Conservation (phyloP, 257 asterid species). For the Petunia secreta region DNA sequence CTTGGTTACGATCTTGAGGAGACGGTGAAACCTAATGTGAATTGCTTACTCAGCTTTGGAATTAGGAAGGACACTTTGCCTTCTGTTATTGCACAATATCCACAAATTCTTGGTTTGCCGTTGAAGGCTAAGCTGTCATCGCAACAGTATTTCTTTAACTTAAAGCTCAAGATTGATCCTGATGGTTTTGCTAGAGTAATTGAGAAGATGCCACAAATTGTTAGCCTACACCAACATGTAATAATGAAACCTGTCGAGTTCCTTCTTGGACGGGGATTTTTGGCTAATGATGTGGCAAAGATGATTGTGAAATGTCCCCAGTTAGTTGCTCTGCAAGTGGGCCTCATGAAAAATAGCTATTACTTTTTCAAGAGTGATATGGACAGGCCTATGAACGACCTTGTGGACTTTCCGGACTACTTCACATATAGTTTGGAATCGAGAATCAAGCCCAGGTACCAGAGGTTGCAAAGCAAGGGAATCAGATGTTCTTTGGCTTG, state of each 20-base stretch:
- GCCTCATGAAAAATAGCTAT: conserved; percentile 81
- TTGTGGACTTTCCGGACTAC: conserved; percentile 85
- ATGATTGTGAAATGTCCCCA: conserved; percentile 93
- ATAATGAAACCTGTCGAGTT: conserved; percentile 83
- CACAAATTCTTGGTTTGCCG: conserved; percentile 88
- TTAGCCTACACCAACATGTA: conserved; percentile 74
- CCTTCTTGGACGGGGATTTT: conserved; percentile 68
- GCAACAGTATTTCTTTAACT: conserved; percentile 77
- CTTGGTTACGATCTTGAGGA: conserved; percentile 85
- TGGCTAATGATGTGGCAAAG: conserved; percentile 58
- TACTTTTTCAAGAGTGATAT: conserved; percentile 91
- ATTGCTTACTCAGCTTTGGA: conserved; percentile 86
- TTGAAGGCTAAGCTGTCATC: conserved; percentile 87
- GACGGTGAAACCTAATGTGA: conserved; percentile 81
- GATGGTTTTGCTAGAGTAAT: conserved; percentile 76
- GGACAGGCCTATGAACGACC: conserved; percentile 67
- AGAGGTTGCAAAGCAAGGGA: conserved; percentile 72
- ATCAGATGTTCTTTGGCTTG: conserved; percentile 82
- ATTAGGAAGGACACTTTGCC: conserved; percentile 61
- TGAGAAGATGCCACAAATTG: conserved; percentile 88
- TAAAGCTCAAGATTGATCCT: conserved; percentile 89
- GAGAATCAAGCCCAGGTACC: conserved; percentile 84
- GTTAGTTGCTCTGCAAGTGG: conserved; percentile 72
- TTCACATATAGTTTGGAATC: conserved; percentile 88
- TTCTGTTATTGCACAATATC: conserved; percentile 76